Evolutionary conservation across 2,329 filamentous ascomycete genomes (phyloP), one percentile per base, ranked within the genome.

Genomic region (Coniochaeta ligniaria): DNA sequence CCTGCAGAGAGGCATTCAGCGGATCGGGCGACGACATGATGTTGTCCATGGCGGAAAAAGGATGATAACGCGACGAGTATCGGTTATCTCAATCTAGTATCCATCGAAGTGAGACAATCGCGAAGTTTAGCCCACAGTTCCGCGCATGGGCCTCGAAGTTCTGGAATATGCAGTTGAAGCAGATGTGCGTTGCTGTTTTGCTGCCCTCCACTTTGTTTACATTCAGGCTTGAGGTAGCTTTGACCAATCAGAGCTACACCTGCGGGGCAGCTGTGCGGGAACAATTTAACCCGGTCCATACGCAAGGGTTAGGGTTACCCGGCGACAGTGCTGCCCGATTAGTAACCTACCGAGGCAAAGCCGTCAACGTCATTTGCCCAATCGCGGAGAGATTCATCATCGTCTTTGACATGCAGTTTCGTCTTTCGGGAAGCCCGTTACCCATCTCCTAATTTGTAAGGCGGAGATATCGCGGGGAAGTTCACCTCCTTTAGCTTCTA

Each of bases 21-120:
- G 80, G 80, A 69, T 82, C 80, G 43, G 80, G 80, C 64, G 80
- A 82, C 60, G 78, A 81, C 71, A 78, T 77, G 67, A 74, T 71
- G 68, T 78, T 71, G 68, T 78, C 78, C 64, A 72, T 71, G 47
- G 24, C 14, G 47, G 22, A 31, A 8, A 52, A 24, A 26, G 24
- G 41, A 31, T 14, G 14, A 52, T 31, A 31, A 28, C 24, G 16
- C 24, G 47, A 28, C 47, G 24, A 28, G 12, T 52, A 52, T 31
- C 24, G 47, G 31, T 31, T 52, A 52, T 52, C 47, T 17, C 6
- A 4, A 28, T 12, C 47, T 17, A 52, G 47, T 52, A 52, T 31
- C 47, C 47, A 52, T 52, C 47, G 24, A 52, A 31, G 24, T 52
- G 47, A 52, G 47, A 52, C 47, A 52, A 24, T 31, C 24, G 47